Evolutionary conservation across 192 early-diverging fungal species (phyloP).

Genomic region (Entophlyctis luteolus): DNA sequence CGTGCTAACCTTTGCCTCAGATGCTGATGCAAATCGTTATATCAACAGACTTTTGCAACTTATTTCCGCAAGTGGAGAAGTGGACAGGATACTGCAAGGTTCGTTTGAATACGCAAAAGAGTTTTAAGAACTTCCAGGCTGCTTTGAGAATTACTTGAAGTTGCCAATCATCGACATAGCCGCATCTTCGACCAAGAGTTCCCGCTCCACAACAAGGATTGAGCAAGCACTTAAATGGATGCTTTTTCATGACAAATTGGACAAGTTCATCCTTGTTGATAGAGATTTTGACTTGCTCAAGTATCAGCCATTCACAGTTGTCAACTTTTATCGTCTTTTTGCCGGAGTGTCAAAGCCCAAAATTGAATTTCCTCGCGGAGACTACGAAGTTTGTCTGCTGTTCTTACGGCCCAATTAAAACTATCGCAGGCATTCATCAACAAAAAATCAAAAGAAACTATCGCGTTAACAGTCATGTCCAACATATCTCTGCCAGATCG

Average conservation of each 20-base stretch:
- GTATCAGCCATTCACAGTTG: slow-evolving; percentile 69
- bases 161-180: slow-evolving; percentile 72
- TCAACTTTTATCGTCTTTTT: slow-evolving; percentile 78
- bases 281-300: slow-evolving; percentile 56
- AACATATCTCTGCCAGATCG: slow-evolving; percentile 49
- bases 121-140: too few relatives aligned
- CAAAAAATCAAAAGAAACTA: slow-evolving; percentile 53
- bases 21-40: slow-evolving; percentile 43
- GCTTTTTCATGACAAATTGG: slow-evolving; percentile 73
- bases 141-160: slow-evolving; percentile 84
- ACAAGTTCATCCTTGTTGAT: slow-evolving; percentile 40
- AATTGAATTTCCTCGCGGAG: slow-evolving; percentile 72
- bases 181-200: not conserved
- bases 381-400: slow-evolving; percentile 61
- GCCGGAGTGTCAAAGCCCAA: slow-evolving; percentile 51
- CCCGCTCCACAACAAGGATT: slow-evolving; percentile 43
- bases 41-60: slow-evolving; percentile 48
- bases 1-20: not conserved
- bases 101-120: not conserved
- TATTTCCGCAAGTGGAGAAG: slow-evolving; percentile 69
- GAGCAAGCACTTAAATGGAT: slow-evolving; percentile 72
- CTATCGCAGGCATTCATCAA: slow-evolving; percentile 17
- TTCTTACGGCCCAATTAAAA: not conserved
- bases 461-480: slow-evolving; percentile 38
- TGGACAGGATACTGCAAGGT: slow-evolving; percentile 83